phyloP scores from a whole-genome alignment of 495 filamentous ascomycete genomes.

The Daldinia caldariorum region DNA sequence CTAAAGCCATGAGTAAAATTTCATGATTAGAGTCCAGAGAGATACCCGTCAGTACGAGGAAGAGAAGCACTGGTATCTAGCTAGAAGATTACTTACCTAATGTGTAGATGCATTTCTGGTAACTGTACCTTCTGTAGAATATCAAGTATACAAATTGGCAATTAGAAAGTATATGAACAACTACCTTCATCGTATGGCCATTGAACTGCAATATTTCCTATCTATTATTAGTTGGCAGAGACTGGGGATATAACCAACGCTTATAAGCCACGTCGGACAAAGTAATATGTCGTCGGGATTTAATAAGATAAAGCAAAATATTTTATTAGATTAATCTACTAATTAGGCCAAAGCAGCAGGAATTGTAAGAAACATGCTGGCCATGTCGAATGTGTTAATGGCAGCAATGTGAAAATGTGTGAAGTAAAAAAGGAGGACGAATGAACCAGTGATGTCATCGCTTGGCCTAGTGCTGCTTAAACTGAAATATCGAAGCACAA shows the following conservation, averaged over 20 bases:
- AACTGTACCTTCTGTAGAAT: not conserved
- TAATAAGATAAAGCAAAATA: conserved; percentile 12
- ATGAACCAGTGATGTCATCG: conserved; percentile 9
- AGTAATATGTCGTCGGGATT: conserved; percentile 27
- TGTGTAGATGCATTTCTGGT: not conserved
- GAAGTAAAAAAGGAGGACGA: not conserved
- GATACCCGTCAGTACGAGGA: not conserved
- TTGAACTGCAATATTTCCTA: conserved; percentile 9
- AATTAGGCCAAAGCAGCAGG: not conserved
- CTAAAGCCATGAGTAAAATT: conserved; percentile 50
- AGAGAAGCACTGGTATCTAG: not conserved
- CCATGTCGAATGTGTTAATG: no score
- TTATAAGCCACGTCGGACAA: conserved; percentile 37
- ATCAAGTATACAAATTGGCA: not conserved
- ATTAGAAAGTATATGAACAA: conserved; percentile 5
- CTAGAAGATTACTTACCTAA: not conserved
- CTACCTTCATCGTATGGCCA: conserved; percentile 9
- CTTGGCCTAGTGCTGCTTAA: conserved; percentile 1
- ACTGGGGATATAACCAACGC: conserved; percentile 28
- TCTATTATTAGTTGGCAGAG: conserved; percentile 29
- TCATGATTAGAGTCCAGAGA: not conserved
- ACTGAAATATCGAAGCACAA: conserved; percentile 9
- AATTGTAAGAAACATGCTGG: no score
- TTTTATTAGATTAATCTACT: conserved; percentile 11
- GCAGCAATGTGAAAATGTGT: not conserved